Percentiles rank a stretch among this genome's conserved stretches.
phyloP scores from a whole-genome alignment of 2,329 filamentous ascomycete species.

The Clarireedia hainanense region DNA sequence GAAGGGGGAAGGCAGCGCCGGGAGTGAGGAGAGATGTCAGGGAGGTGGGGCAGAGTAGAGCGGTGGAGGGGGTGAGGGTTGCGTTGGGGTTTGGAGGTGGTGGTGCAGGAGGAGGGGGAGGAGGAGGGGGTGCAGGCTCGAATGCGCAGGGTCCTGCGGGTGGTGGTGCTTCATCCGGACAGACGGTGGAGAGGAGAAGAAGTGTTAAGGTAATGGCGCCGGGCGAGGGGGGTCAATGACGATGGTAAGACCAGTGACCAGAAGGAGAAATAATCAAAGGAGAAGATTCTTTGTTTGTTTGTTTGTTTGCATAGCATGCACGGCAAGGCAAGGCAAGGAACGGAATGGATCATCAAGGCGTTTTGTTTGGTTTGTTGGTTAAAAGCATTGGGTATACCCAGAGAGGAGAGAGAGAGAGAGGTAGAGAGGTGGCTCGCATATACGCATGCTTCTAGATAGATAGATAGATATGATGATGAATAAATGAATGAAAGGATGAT shows the following conservation, averaged over 20 bases:
- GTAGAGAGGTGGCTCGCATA: no score
- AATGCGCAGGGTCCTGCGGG: neutral
- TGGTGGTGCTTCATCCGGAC: conserved; percentile 22
- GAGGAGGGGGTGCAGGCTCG: neutral
- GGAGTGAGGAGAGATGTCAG: conserved; percentile 40
- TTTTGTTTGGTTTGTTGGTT: neutral
- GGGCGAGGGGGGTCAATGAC: conserved; percentile 17
- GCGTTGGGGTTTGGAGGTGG: conserved; percentile 31
- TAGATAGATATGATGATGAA: no score
- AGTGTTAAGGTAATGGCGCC: conserved; percentile 52
- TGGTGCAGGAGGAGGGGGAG: neutral
- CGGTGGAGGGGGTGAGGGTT: conserved; percentile 52
- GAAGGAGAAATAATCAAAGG: neutral
- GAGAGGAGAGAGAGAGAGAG: no score
- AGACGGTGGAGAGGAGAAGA: conserved; percentile 49
- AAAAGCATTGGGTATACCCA: neutral
- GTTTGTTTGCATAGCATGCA: neutral
- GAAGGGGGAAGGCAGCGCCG: conserved; percentile 27
- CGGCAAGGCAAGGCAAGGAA: neutral
- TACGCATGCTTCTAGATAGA: no score
- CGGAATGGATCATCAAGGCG: neutral
- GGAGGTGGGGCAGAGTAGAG: conserved; percentile 51
- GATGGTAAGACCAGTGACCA: neutral
- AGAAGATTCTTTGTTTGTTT: no score
- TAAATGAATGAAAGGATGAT: no score